Percentiles rank a stretch among this genome's conserved stretches.
phyloP scores from a whole-genome alignment of 2,329 filamentous ascomycete genomes.

The Lachnellula cervina region DNA sequence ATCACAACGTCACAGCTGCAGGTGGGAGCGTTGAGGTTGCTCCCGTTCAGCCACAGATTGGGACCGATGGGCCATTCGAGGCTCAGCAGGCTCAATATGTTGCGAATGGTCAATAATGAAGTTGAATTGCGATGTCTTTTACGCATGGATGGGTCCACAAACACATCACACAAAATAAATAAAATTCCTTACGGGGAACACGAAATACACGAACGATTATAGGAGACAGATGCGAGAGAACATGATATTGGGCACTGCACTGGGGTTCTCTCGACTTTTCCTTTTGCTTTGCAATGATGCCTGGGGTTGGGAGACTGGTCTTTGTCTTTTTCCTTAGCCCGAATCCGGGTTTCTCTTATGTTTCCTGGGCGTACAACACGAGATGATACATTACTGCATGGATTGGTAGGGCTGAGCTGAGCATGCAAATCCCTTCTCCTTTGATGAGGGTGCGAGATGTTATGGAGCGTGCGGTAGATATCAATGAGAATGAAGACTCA shows the following conservation, averaged over 20 bases:
- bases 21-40: constrained; percentile 40
- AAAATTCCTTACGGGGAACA: background rate
- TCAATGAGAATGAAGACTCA: no score
- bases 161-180: background rate
- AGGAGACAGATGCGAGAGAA: no score
- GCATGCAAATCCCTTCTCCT: no score
- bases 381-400: background rate
- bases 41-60: constrained; percentile 9
- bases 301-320: constrained; percentile 14
- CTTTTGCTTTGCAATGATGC: constrained; percentile 1
- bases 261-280: background rate
- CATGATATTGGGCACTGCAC: no score
- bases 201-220: background rate
- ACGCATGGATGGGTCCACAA: background rate
- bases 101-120: constrained; percentile 13
- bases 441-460: no score
- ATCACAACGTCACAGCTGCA: constrained; percentile 68
- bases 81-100: background rate
- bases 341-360: background rate
- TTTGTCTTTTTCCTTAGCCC: background rate
- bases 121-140: background rate
- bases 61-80: background rate
- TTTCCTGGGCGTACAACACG: constrained; percentile 1
- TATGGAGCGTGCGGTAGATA: no score
- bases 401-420: no score